These are phyloP conservation scores for Kazachstania bromeliacearum DNA, from an alignment of 805 yeast genomes.

Conservation along the genomic window DNA sequence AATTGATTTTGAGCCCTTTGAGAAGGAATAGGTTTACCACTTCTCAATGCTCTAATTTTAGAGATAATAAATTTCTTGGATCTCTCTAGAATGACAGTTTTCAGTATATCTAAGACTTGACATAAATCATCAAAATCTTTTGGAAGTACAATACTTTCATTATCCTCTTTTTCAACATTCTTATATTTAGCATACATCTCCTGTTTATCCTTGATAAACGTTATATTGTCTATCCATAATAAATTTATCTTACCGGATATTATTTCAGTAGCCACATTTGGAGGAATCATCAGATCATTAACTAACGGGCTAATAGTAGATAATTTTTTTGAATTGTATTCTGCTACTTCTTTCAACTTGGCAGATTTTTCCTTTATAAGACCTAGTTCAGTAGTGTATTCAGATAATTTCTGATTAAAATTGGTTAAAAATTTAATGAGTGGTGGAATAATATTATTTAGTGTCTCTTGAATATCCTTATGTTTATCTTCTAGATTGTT, in stretches of 20 bases:
- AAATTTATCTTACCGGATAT: constrained; percentile 46
- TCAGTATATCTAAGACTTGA: constrained; percentile 38
- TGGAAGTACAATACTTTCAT: constrained; percentile 10
- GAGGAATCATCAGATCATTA: constrained; percentile 66
- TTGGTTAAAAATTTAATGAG: constrained; percentile 42
- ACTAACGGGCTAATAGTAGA: constrained; percentile 62
- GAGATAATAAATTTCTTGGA: constrained; percentile 58
- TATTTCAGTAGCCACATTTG: constrained; percentile 52
- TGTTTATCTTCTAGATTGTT: constrained; percentile 14
- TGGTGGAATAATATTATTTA: constrained; percentile 34
- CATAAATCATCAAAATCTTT: constrained; percentile 20
- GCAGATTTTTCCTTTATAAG: constrained; percentile 46
- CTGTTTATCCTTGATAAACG: constrained; percentile 47
- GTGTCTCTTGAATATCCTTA: constrained; percentile 10
- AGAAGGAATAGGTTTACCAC: constrained; percentile 51
- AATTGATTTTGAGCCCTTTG: constrained; percentile 65
- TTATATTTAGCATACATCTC: constrained; percentile 41
- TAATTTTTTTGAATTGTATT: constrained; percentile 40
- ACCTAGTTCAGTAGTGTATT: constrained; percentile 53
- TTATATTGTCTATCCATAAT: constrained; percentile 57
- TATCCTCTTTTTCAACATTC: constrained; percentile 7
- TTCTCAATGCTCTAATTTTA: constrained; percentile 59
- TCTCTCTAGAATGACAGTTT: constrained; percentile 60
- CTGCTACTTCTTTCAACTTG: constrained; percentile 38
- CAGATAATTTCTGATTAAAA: constrained; percentile 50